Conservation (phyloP, 768 basidiomycete species). For the Thelephora ganbajun region DNA sequence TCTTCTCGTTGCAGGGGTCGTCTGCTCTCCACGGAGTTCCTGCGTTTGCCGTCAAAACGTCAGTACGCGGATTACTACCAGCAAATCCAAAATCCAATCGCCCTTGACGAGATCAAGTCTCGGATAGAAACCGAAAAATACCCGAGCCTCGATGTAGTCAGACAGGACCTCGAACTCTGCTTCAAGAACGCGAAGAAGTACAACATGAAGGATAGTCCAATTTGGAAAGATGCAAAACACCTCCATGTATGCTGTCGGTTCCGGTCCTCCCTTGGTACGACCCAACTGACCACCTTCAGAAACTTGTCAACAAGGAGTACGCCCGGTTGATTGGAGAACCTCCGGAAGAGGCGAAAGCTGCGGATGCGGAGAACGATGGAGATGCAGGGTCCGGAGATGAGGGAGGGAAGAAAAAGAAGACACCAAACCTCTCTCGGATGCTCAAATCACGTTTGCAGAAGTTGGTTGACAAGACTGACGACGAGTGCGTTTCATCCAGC, state of each 20-base stretch:
- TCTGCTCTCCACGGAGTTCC: slow-evolving; percentile 47
- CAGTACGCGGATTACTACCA: slow-evolving; percentile 80
- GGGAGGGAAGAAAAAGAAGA: slow-evolving; percentile 37
- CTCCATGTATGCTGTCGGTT: slow-evolving; percentile 43
- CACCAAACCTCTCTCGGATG: slow-evolving; percentile 48
- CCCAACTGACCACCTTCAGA: slow-evolving; percentile 18
- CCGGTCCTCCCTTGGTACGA: background rate
- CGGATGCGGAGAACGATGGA: slow-evolving; percentile 18
- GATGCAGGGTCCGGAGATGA: slow-evolving; percentile 27
- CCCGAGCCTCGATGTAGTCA: slow-evolving; percentile 48
- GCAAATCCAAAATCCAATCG: slow-evolving; percentile 69
- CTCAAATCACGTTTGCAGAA: slow-evolving; percentile 62
- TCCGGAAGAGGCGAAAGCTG: slow-evolving; percentile 14
- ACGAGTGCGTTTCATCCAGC: slow-evolving; percentile 31
- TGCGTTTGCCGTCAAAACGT: slow-evolving; percentile 56
- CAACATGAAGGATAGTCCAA: slow-evolving; percentile 66
- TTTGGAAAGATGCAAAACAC: slow-evolving; percentile 73
- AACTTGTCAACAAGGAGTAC: slow-evolving; percentile 33
- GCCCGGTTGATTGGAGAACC: slow-evolving; percentile 28
- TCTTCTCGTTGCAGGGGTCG: slow-evolving; percentile 37
- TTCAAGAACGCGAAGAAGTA: slow-evolving; percentile 75
- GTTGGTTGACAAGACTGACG: slow-evolving; percentile 57
- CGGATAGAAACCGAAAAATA: slow-evolving; percentile 51
- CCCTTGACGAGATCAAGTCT: slow-evolving; percentile 80
- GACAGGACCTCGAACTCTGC: slow-evolving; percentile 60